These are phyloP conservation scores for Phycomyces blakesleeanus DNA, from an alignment of 192 early-diverging fungal species.

Conservation along the genomic window DNA sequence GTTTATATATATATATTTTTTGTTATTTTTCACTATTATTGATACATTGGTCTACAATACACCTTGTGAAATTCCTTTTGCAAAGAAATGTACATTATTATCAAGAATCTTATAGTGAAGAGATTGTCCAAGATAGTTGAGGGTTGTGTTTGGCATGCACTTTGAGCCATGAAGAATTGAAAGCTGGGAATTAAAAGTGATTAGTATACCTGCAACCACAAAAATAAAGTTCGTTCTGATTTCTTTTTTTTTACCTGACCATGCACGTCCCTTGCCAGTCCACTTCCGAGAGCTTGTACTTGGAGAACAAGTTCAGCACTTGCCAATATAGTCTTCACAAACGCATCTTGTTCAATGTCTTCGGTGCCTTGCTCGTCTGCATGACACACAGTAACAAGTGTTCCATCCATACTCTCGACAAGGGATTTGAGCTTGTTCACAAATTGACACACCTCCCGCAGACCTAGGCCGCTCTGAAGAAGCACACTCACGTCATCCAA, in stretches of 20 bases:
- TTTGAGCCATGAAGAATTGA: constrained; percentile 50
- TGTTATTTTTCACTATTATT: too few relatives aligned
- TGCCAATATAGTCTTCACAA: constrained; percentile 46
- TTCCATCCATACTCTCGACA: constrained; percentile 43
- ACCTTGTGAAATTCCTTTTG: constrained; percentile 53
- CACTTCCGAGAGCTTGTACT: constrained; percentile 46
- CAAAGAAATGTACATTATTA: constrained; percentile 58
- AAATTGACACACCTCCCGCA: constrained; percentile 36
- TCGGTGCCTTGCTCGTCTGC: constrained; percentile 46
- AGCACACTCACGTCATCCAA: constrained; percentile 53
- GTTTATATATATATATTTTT: too few relatives aligned
- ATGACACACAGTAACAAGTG: constrained; percentile 49
- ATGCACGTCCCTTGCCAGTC: constrained; percentile 54
- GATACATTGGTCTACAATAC: too few relatives aligned
- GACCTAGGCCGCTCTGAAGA: constrained; percentile 42
- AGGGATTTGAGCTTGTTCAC: constrained; percentile 41
- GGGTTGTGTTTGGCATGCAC: constrained; percentile 23
- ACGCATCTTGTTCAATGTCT: constrained; percentile 41
- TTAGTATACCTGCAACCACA: not conserved
- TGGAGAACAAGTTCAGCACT: constrained; percentile 46
- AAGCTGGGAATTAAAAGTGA: constrained; percentile 22
- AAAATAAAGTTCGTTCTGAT: not conserved
- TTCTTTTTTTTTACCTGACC: constrained; percentile 39
- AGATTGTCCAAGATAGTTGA: constrained; percentile 35
- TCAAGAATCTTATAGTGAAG: constrained; percentile 57